These are phyloP conservation scores for Zarea fungicola DNA, from an alignment of 2,329 filamentous ascomycete species.

Conservation along the genomic window DNA sequence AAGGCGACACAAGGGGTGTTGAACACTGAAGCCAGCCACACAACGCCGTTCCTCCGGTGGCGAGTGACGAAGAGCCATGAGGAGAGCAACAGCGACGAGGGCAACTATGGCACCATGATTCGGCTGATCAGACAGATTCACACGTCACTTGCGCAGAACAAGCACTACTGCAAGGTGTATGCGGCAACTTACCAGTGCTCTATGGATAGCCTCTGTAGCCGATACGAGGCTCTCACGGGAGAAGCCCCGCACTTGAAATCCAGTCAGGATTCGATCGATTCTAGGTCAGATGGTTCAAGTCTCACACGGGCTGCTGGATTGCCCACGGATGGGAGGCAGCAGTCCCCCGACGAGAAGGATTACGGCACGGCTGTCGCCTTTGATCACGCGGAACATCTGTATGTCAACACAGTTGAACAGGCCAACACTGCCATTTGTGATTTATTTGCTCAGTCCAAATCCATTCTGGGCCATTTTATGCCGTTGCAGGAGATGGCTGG, in stretches of 20 bases:
- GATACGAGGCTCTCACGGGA: not conserved
- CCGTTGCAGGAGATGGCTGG: not conserved
- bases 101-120: conserved; percentile 1
- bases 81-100: not conserved
- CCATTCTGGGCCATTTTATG: not conserved
- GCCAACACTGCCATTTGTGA: not conserved
- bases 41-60: conserved; percentile 4
- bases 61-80: not conserved
- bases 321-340: too few relatives aligned
- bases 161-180: not conserved
- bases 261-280: too few relatives aligned
- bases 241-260: too few relatives aligned
- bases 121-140: not conserved
- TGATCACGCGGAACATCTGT: too few relatives aligned
- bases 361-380: not conserved
- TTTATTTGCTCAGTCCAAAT: not conserved
- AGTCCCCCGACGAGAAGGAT: not conserved
- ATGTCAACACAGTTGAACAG: too few relatives aligned
- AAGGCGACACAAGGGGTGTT: not conserved
- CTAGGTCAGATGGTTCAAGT: too few relatives aligned
- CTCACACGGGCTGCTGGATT: too few relatives aligned
- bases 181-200: not conserved
- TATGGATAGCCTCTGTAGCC: not conserved
- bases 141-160: not conserved
- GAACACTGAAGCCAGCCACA: not conserved